Base-by-base conservation (phyloP, 2,329 filamentous ascomycete species). In the Aspergillus vadensis region DNA sequence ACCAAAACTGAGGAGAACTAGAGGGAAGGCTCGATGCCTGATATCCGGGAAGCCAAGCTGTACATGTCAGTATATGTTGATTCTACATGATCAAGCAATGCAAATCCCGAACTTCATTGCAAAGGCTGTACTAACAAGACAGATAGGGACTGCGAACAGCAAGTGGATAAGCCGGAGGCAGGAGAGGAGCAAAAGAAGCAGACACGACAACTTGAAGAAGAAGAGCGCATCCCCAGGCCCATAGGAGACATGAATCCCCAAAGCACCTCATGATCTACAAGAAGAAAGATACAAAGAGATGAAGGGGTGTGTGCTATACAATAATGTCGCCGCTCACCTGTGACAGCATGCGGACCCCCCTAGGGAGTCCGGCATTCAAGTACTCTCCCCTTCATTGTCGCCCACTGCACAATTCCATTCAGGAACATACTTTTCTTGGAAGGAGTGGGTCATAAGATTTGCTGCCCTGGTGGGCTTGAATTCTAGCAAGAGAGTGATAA, bases 71-170 rank as follows among this genome's bases (percentile, higher is more conserved):
- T 30, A 49, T 5, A 30, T 15, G n/a, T 17, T 12, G 7, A 15
- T 49, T n/a, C n/a, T 19, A 23, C 9, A 44, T 4, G 23, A 6
- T 15, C n/a, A 25, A 14, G n/a, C 23, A 10, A 55, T 44, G 10
- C 8, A 1, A 21, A 21, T 36, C 32, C 12, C 14, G 12, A 14
- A 21, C 14, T 30, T 52, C 23, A 51, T 41, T n/a, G 23, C 21
- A 30, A 17, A 30, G 19, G 23, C 25, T 12, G n/a, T 54, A 63
- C 67, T 54, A 38, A 69, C 67, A 60, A 55, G 74, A 77, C 32
- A 78, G 64, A 63, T 77, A 77, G 41, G 76, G 75, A 65, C 73
- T 77, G 36, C 71, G 70, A 47, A 79, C 76, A 2, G 76, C 76
- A 49, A 79, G 61, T 4, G 76, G 76, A 65, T 77, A 79, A 10